phyloP scores from a whole-genome alignment of 176 grass and related monocot genomes.

The Triticum dicoccoides region DNA sequence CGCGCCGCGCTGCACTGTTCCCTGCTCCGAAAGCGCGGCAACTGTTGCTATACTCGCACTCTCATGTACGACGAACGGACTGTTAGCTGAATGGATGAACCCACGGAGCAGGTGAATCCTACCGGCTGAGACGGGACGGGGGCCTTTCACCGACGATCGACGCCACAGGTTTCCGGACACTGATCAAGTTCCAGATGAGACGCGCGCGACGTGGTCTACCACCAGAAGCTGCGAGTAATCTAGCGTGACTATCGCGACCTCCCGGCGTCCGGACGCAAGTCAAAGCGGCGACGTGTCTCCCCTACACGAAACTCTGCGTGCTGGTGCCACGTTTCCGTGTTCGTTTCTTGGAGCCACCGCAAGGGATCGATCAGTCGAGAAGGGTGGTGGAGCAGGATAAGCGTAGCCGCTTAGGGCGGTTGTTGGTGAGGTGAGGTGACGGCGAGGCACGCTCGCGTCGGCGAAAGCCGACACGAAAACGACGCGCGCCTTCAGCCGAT shows the following conservation, averaged over 20 bases:
- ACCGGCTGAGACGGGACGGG: too few species aligned
- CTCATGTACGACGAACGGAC: not conserved
- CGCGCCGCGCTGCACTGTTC: not conserved
- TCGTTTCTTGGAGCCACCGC: not conserved
- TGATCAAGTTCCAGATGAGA: not conserved
- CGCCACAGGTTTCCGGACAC: not conserved
- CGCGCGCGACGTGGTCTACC: not conserved
- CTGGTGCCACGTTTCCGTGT: not conserved
- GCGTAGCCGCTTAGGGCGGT: not conserved
- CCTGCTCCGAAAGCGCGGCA: not conserved
- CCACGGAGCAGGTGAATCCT: too few species aligned
- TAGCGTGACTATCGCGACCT: not conserved
- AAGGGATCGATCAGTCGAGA: not conserved
- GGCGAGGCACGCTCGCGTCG: not conserved
- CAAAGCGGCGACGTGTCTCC: not conserved
- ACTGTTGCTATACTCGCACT: not conserved
- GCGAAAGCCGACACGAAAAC: not conserved
- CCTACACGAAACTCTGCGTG: not conserved
- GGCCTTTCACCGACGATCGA: not conserved
- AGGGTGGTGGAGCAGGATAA: not conserved
- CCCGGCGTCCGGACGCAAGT: not conserved
- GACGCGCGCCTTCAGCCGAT: not conserved
- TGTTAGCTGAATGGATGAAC: not conserved
- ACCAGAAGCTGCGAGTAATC: not conserved
- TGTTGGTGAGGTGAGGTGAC: not conserved